These are phyloP conservation scores for Tuber brumale DNA, from an alignment of 495 filamentous ascomycete species.

Conservation along the genomic window DNA sequence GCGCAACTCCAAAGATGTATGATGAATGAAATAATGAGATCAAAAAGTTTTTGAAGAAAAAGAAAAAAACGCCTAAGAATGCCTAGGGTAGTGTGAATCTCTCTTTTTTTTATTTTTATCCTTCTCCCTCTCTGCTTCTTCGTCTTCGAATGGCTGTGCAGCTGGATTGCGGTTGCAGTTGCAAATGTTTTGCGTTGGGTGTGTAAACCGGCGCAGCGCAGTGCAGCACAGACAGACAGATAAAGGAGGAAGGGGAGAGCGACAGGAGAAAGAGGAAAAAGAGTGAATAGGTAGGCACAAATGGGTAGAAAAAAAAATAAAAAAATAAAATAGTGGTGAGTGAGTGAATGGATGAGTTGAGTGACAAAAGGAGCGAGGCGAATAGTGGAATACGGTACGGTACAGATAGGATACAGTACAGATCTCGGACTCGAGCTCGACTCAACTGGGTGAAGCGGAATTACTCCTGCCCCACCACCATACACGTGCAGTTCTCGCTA, in stretches of 20 bases:
- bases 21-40: conserved; percentile 20
- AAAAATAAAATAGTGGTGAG: background rate
- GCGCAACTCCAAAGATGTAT: background rate
- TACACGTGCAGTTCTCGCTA: conserved; percentile 40
- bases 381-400: conserved; percentile 2
- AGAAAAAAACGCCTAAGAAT: conserved; percentile 19
- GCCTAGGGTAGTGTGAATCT: conserved; percentile 11
- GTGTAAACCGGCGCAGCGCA: conserved; percentile 3
- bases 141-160: conserved; percentile 11
- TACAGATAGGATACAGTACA: conserved; percentile 4
- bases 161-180: background rate
- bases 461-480: conserved; percentile 40
- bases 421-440: conserved; percentile 1
- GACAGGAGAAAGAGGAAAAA: background rate
- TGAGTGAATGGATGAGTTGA: background rate
- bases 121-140: background rate
- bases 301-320: background rate
- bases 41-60: conserved; percentile 16
- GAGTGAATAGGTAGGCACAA: background rate
- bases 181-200: background rate
- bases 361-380: conserved; percentile 2
- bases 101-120: background rate
- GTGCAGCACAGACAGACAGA: background rate
- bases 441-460: conserved; percentile 9
- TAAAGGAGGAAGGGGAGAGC: background rate